Evolutionary conservation across 768 basidiomycete species (phyloP).

Genomic region (Rhodotorula sphaerocarpa): DNA sequence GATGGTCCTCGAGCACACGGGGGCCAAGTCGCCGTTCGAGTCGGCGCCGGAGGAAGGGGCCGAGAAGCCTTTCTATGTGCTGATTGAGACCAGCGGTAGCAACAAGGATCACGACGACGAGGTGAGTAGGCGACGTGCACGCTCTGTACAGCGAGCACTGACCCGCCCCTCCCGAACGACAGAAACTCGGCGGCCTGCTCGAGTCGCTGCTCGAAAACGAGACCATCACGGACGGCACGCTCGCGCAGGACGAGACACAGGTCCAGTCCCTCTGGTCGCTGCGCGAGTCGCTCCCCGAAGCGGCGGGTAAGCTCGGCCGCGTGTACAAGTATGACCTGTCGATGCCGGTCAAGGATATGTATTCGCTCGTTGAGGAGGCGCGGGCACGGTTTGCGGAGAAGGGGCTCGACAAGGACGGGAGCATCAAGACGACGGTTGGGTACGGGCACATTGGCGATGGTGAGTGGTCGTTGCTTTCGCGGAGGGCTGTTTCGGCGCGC

Average conservation of each 20-base stretch:
- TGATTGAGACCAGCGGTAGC: conserved; percentile 90
- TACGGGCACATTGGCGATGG: conserved; percentile 98
- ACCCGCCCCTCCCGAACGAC: conserved; percentile 4
- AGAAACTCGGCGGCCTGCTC: conserved; percentile 79
- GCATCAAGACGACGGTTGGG: conserved; percentile 74
- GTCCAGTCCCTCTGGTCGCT: conserved; percentile 83
- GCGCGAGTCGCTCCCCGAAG: conserved; percentile 85
- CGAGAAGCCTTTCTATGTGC: conserved; percentile 61
- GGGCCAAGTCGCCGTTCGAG: conserved; percentile 65
- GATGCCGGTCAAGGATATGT: conserved; percentile 75
- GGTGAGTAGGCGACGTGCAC: conserved; percentile 47
- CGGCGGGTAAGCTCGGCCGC: conserved; percentile 84
- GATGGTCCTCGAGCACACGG: conserved; percentile 54
- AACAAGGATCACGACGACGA: conserved; percentile 87
- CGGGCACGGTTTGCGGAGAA: conserved; percentile 55
- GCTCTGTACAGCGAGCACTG: background rate
- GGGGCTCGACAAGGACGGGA: conserved; percentile 44
- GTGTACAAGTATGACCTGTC: conserved; percentile 86
- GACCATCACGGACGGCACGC: conserved; percentile 77
- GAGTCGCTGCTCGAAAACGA: conserved; percentile 65
- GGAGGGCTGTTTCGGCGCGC: background rate
- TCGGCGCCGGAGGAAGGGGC: conserved; percentile 67
- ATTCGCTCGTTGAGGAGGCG: conserved; percentile 73
- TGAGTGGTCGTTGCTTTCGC: conserved; percentile 47
- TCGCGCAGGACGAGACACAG: conserved; percentile 83